These are phyloP conservation scores for Alternaria solani DNA, from an alignment of 2,329 filamentous ascomycete genomes.

Conservation along the genomic window DNA sequence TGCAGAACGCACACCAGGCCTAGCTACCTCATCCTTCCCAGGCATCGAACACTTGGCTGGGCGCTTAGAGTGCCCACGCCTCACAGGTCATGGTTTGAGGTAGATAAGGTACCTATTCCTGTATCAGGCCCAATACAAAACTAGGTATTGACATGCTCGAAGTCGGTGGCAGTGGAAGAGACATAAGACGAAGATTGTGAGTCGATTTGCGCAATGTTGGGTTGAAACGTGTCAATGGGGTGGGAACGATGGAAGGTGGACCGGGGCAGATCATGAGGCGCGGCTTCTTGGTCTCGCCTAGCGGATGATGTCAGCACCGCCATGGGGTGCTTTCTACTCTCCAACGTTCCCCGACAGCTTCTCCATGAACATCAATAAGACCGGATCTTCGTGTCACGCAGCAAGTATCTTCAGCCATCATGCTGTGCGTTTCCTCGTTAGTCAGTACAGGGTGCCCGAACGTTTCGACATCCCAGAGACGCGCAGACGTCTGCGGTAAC, in stretches of 20 bases:
- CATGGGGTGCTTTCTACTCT: neutral
- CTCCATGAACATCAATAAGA: neutral
- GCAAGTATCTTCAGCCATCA: neutral
- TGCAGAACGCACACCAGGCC: neutral
- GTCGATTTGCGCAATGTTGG: neutral
- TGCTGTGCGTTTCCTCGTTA: neutral
- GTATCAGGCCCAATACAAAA: neutral
- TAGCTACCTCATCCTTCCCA: neutral
- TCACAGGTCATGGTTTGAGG: neutral
- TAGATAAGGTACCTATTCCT: conserved; percentile 8
- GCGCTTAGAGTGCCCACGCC: conserved; percentile 1
- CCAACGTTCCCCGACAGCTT: neutral
- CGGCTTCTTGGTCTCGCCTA: neutral
- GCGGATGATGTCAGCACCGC: conserved; percentile 4
- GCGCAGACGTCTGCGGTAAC: neutral
- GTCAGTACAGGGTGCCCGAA: neutral
- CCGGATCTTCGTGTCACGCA: neutral
- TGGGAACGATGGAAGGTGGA: neutral
- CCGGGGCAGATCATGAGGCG: neutral
- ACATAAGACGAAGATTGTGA: neutral
- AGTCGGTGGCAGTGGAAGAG: neutral
- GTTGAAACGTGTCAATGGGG: neutral
- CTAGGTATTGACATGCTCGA: neutral
- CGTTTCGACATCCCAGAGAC: neutral
- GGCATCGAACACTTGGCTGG: neutral